Percentiles rank a stretch among this genome's conserved stretches.
phyloP scores from a whole-genome alignment of 2,329 filamentous ascomycete species.

The Diaporthe vaccinii region DNA sequence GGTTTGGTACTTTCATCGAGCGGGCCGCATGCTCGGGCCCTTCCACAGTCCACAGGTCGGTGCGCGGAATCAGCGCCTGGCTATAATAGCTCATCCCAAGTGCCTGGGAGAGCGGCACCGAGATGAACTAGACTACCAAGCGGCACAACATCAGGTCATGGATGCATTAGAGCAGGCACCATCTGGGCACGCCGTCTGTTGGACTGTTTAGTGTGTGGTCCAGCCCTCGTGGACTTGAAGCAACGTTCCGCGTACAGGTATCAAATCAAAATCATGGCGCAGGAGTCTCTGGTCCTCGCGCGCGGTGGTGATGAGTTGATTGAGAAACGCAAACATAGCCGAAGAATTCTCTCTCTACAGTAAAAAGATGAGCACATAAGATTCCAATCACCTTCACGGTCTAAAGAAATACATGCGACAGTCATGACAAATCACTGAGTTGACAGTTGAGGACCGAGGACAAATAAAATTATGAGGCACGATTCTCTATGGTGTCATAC shows the following conservation, averaged over 20 bases:
- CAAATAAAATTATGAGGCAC: too few relatives aligned
- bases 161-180: neutral
- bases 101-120: neutral
- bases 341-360: too few relatives aligned
- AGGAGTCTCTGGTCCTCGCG: neutral
- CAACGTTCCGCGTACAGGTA: neutral
- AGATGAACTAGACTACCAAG: neutral
- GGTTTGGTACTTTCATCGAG: neutral
- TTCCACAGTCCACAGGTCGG: neutral
- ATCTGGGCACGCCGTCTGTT: neutral
- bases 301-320: neutral
- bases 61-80: neutral
- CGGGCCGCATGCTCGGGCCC: constrained; percentile 3
- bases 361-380: too few relatives aligned
- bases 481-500: too few relatives aligned
- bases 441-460: too few relatives aligned
- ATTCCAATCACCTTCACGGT: too few relatives aligned
- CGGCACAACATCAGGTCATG: neutral
- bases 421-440: too few relatives aligned
- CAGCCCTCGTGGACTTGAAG: neutral
- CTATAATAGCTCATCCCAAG: neutral
- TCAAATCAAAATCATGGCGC: neutral
- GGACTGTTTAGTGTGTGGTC: neutral
- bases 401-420: too few relatives aligned
- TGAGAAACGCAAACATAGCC: too few relatives aligned